A percentile compares a stretch with the other conserved stretches of the same genome.
These are phyloP conservation scores for Ceratocystis variospora DNA, from an alignment of 2,329 filamentous ascomycete species.

Conservation along the genomic window DNA sequence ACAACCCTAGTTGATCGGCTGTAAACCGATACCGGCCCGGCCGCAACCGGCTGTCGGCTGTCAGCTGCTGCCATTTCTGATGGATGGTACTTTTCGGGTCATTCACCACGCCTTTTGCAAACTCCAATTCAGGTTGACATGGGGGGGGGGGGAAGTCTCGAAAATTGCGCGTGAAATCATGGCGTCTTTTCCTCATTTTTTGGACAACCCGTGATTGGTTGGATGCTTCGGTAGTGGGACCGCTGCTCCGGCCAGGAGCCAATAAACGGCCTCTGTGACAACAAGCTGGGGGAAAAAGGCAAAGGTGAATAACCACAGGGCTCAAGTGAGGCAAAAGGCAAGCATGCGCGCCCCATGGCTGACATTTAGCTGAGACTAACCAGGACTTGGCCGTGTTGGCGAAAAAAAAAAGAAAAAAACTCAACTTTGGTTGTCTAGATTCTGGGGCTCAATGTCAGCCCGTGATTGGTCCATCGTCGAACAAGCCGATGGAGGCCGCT, in stretches of 20 bases:
- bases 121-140: background rate
- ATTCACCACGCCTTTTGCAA: background rate
- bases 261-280: background rate
- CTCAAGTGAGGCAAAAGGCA: background rate
- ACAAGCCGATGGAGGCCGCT: conserved; percentile 5
- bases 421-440: background rate
- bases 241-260: background rate
- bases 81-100: background rate
- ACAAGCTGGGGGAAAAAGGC: background rate
- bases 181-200: background rate
- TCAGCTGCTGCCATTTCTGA: background rate
- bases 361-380: background rate
- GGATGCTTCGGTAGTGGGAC: background rate
- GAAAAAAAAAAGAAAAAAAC: background rate
- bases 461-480: background rate
- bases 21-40: conserved; percentile 8
- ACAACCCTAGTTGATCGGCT: background rate
- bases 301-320: background rate
- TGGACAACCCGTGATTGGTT: background rate
- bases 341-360: background rate
- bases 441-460: background rate
- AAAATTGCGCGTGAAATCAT: background rate
- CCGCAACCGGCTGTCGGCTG: background rate
- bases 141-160: background rate
- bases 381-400: background rate